Base-by-base conservation (phyloP, 805 yeast species). In the Wickerhamiella lipophila region DNA sequence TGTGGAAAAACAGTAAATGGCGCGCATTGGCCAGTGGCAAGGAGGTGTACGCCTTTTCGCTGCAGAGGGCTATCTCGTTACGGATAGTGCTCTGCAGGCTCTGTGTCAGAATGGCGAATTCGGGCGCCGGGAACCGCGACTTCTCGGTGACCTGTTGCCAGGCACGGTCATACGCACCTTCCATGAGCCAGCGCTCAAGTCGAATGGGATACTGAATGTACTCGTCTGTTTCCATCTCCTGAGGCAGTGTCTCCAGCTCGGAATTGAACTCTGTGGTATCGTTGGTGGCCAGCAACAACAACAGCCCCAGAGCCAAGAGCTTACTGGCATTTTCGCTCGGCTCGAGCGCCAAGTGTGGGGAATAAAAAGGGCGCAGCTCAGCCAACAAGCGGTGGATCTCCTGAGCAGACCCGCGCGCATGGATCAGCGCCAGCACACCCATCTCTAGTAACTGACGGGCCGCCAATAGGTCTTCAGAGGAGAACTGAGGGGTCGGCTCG, bases 161-260 rank as follows among this genome's bases (percentile, higher is more conserved):
- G 42, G 88, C 89, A 65, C 84, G 84, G 64, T 86, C 92, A 66
- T 88, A 92, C 55, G 89, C 83, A 39, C 98, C 98, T 67, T 92
- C 97, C 81, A 89, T 86, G 55, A 92, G 75, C 82, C 94, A 85
- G 55, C 84, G 79, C 64, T 92, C 97, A 58, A 92, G 78, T 56
- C 79, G 79, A 48, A 89, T 79, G 21, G 97, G 97, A 63, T 87
- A 87, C 43, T 77, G 75, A 56, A 89, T 70, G 62, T 73, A 84
- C 55, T 73, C 70, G 62, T 84, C 95, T 30, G 72, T 70, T 56
- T 85, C 89, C 53, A 77, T 69, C 52, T 68, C 71, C 56, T 73
- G 76, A n/a, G 36, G 40, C 55, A 87, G 72, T 51, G 70, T 71
- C 64, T 89, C 96, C 53, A 89, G 71, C 63, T 86, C 96, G 23